Conservation (phyloP, 306 rosid genomes). For the Rosa persica region DNA sequence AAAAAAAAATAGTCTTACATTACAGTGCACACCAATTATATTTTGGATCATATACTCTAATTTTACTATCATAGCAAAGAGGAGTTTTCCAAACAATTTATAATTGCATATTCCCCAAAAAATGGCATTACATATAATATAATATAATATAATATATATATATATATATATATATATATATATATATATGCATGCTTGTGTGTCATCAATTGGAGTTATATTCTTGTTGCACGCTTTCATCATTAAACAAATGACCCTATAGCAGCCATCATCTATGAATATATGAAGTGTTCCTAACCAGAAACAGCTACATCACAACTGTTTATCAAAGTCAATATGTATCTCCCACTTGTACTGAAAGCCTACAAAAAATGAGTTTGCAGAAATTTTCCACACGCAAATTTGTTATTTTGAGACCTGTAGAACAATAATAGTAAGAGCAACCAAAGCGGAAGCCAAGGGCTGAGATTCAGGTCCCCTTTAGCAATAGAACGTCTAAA, state of each 20-base stretch:
- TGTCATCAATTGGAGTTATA: too few relatives aligned
- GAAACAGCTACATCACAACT: conserved; percentile 6
- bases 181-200: too few relatives aligned
- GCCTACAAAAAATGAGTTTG: conserved; percentile 25
- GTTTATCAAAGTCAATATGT: conserved; percentile 19
- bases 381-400: conserved; percentile 24
- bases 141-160: too few relatives aligned
- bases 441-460: neutral
- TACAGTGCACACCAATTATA: too few relatives aligned
- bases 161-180: too few relatives aligned
- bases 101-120: too few relatives aligned
- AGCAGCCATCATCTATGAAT: neutral
- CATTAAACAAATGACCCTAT: neutral
- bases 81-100: too few relatives aligned
- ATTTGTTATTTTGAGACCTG: conserved; percentile 14
- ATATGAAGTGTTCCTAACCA: neutral
- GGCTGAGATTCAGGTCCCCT: conserved; percentile 16
- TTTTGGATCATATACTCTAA: too few relatives aligned
- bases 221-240: too few relatives aligned
- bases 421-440: neutral
- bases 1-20: too few relatives aligned
- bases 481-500: conserved; percentile 32
- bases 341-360: conserved; percentile 25
- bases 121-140: too few relatives aligned
- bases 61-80: too few relatives aligned